Conservation (phyloP, 2,329 filamentous ascomycete genomes). For the Magnaporthales sp. region DNA sequence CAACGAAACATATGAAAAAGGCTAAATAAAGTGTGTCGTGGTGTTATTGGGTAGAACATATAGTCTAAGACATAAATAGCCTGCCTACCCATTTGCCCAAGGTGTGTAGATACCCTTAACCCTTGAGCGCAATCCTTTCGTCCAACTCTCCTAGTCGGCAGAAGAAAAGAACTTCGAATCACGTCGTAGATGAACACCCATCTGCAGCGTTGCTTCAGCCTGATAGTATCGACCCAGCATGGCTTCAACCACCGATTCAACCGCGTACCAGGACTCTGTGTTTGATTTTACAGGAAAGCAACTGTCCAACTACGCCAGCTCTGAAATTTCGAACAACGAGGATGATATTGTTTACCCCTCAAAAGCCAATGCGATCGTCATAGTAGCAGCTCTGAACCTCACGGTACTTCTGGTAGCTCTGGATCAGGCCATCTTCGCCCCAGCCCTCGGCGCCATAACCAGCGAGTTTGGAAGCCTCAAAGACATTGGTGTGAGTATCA, state of each 20-base stretch:
- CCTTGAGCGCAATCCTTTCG: neutral
- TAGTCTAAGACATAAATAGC: no score
- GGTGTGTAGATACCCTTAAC: no score
- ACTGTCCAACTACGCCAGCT: no score
- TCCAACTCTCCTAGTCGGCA: neutral
- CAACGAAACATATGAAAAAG: no score
- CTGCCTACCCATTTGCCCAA: no score
- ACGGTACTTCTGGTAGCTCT: conserved; percentile 34
- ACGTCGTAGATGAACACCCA: neutral
- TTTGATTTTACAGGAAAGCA: neutral
- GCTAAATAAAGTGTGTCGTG: no score
- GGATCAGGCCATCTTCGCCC: conserved; percentile 9
- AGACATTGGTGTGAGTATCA: conserved; percentile 20
- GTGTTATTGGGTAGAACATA: no score
- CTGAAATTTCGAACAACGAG: neutral
- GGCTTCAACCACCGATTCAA: no score
- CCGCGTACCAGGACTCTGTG: no score
- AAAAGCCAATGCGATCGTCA: conserved; percentile 28
- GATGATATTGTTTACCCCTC: conserved; percentile 24
- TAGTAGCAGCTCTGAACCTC: conserved; percentile 34
- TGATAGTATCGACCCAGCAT: neutral
- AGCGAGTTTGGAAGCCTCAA: conserved; percentile 20
- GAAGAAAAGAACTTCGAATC: neutral
- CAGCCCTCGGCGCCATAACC: conserved; percentile 30
- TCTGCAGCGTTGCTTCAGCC: neutral